These are phyloP conservation scores for Penicillium italicum DNA, from an alignment of 2,329 filamentous ascomycete genomes.

Conservation along the genomic window DNA sequence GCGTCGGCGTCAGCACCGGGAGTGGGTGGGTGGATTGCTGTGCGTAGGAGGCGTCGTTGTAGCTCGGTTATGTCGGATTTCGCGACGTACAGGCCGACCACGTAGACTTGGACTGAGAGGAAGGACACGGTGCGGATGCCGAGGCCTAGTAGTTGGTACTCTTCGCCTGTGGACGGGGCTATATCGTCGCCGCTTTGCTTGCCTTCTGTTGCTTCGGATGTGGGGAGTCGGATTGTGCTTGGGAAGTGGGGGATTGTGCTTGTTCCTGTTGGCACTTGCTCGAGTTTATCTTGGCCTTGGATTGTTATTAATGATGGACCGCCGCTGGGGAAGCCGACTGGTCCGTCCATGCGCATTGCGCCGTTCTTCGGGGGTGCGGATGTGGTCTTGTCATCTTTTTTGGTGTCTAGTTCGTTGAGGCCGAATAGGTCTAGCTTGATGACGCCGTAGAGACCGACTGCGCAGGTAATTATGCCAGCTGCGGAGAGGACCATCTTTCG, in stretches of 20 bases:
- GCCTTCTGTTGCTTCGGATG: slow-evolving; percentile 34
- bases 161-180: slow-evolving; percentile 36
- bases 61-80: slow-evolving; percentile 76
- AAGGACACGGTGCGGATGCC: slow-evolving; percentile 90
- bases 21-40: slow-evolving; percentile 49
- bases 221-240: slow-evolving; percentile 62
- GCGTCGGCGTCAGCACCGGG: slow-evolving; percentile 14
- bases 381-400: slow-evolving; percentile 11
- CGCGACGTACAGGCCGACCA: slow-evolving; percentile 87
- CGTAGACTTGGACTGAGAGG: slow-evolving; percentile 85
- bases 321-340: slow-evolving; percentile 34
- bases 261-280: slow-evolving; percentile 78
- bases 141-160: slow-evolving; percentile 85
- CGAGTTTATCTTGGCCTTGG: slow-evolving; percentile 57
- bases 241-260: slow-evolving; percentile 77
- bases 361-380: slow-evolving; percentile 10
- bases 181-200: slow-evolving; percentile 39
- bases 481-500: slow-evolving; percentile 35
- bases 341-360: slow-evolving; percentile 41
- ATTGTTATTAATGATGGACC: slow-evolving; percentile 36
- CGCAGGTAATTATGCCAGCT: slow-evolving; percentile 39
- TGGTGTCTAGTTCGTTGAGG: slow-evolving; percentile 20
- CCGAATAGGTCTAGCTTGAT: slow-evolving; percentile 40
- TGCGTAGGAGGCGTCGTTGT: slow-evolving; percentile 71
- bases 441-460: slow-evolving; percentile 41